Conservation (phyloP, 140 eudicot species). For the Ambrosia hybrid region DNA sequence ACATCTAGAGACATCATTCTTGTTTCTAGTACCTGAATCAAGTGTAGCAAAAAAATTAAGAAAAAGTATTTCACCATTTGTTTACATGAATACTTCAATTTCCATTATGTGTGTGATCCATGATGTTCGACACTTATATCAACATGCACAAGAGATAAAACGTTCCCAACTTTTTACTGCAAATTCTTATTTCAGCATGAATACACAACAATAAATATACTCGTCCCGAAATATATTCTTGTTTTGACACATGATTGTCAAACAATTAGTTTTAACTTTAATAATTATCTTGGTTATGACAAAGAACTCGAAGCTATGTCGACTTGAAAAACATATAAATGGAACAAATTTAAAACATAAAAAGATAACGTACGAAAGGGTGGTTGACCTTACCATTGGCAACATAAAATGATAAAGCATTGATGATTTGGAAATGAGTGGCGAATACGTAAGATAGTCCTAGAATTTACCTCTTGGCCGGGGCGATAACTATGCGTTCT, state of each 20-base stretch:
- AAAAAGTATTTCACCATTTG: not conserved
- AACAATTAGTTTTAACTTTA: constrained; percentile 8
- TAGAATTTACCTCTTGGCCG: constrained; percentile 25
- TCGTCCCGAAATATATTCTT: not conserved
- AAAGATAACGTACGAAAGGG: not conserved
- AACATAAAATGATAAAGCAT: not conserved
- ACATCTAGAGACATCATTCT: constrained; percentile 1
- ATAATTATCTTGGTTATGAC: not conserved
- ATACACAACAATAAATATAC: not conserved
- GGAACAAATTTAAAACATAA: not conserved
- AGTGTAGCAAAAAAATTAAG: not conserved
- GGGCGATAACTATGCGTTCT: constrained; percentile 16
- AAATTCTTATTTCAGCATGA: not conserved
- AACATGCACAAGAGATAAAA: too few relatives aligned
- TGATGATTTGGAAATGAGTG: constrained; percentile 10
- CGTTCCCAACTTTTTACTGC: not conserved
- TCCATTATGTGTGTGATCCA: too few relatives aligned
- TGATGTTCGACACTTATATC: too few relatives aligned
- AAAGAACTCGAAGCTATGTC: constrained; percentile 2
- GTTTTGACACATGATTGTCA: not conserved
- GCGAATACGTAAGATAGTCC: constrained; percentile 25
- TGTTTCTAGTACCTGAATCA: constrained; percentile 23
- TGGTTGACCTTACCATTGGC: constrained; percentile 1
- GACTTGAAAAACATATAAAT: not conserved
- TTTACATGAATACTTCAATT: not conserved